phyloP scores from a whole-genome alignment of 176 grass and related monocot genomes.

The Aegilops bicornis region DNA sequence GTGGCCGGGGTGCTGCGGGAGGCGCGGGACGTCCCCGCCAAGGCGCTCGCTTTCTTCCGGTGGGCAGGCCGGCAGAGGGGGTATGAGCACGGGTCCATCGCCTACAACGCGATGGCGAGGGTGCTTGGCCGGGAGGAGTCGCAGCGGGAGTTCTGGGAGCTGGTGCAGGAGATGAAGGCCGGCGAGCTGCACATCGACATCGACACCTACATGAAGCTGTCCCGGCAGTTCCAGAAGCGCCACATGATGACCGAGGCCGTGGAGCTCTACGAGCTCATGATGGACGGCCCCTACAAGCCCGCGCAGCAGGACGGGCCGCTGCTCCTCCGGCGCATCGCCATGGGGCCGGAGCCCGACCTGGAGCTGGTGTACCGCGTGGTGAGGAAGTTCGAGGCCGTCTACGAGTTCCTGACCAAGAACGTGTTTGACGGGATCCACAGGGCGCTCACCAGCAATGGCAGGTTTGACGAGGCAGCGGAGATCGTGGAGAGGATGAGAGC shows the following conservation, averaged over 20 bases:
- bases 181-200: constrained; percentile 62
- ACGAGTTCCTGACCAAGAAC: constrained; percentile 56
- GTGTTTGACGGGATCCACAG: constrained; percentile 82
- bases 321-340: constrained; percentile 68
- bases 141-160: constrained; percentile 56
- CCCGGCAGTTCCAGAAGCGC: constrained; percentile 62
- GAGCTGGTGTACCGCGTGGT: constrained; percentile 73
- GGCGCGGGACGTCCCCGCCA: constrained; percentile 44
- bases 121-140: constrained; percentile 64
- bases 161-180: constrained; percentile 64
- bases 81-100: constrained; percentile 47
- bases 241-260: constrained; percentile 68
- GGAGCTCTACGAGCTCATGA: constrained; percentile 87
- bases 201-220: constrained; percentile 85
- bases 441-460: constrained; percentile 64
- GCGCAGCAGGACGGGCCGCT: constrained; percentile 53
- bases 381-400: constrained; percentile 55
- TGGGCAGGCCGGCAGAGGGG: constrained; percentile 43
- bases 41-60: constrained; percentile 75
- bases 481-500: constrained; percentile 56
- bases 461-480: constrained; percentile 63
- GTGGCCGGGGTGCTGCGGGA: constrained; percentile 62
- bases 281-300: constrained; percentile 88
- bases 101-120: constrained; percentile 77
- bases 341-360: constrained; percentile 46